These are phyloP conservation scores for Betula pendula DNA, from an alignment of 306 rosid species.

Conservation along the genomic window DNA sequence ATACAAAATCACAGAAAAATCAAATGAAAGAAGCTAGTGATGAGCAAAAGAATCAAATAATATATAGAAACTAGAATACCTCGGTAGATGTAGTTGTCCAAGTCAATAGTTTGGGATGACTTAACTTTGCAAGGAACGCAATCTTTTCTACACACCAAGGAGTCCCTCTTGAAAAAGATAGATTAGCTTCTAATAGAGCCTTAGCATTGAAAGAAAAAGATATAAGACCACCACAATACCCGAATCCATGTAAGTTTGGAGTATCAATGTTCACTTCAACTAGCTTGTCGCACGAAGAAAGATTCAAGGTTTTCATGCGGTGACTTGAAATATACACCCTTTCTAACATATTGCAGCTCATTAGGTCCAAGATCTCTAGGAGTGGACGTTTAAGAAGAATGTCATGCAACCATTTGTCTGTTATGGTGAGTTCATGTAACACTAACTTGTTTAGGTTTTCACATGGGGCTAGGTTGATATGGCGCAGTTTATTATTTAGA, in stretches of 20 bases:
- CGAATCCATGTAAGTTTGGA: conserved; percentile 15
- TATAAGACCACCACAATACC: too few relatives aligned
- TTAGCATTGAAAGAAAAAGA: neutral
- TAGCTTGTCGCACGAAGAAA: conserved; percentile 5
- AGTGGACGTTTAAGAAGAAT: conserved; percentile 24
- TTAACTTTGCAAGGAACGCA: conserved; percentile 15
- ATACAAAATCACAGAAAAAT: too few relatives aligned
- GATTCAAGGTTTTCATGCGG: conserved; percentile 18
- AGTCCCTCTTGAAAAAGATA: neutral
- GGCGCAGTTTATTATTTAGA: too few relatives aligned
- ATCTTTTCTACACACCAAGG: conserved; percentile 7
- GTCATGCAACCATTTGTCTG: conserved; percentile 27
- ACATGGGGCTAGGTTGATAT: neutral
- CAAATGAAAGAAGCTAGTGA: neutral
- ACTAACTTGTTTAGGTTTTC: conserved; percentile 12
- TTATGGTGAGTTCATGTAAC: neutral
- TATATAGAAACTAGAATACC: neutral
- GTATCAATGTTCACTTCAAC: conserved; percentile 30
- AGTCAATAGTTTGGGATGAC: neutral
- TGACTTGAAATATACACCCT: conserved; percentile 29
- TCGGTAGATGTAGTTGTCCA: neutral
- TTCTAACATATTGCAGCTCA: conserved; percentile 21
- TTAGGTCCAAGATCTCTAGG: conserved; percentile 32
- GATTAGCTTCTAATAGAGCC: neutral
- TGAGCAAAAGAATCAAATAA: neutral